Evolutionary conservation across 164 flowering plant species (phyloP), one percentile per base, ranked within the genome.

Genomic region (Dillenia suffruticosa): DNA sequence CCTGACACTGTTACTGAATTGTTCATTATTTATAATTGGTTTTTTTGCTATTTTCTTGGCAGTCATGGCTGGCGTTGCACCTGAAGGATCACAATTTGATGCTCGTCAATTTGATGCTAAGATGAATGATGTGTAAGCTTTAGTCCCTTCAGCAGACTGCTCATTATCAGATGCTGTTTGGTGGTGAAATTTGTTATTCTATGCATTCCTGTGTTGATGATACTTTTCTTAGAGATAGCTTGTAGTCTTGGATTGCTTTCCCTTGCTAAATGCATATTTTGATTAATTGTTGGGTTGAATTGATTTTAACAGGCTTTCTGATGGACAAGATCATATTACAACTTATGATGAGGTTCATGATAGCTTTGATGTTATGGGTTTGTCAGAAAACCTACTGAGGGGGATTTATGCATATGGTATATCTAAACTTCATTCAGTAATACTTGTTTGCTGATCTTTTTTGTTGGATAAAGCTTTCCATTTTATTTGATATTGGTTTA

Each of bases 351-450:
- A 84, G 63, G 85, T 84, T 52, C 65, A 54, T 62, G 87, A 86
- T 1, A 80, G 68, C 58, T 86, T 83, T 68, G 88, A 86, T 75
- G 67, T 76, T 3, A 86, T 86, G 88, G 84, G 80, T 32, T 57
- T 86, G 72, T 72, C 79, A 44, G 87, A 84, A 66, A 82, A 86
- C 63, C 88, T 86, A 69, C 79, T 86, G 51, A 82, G 92, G 59
- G 92, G 92, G 57, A 86, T 86, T 49, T 86, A 82, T 76, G 92
- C 92, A 9, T 86, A 86, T 62, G 92, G 92, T 84, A 77, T 15
- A 46, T 58, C 40, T 17, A 19, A 8, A 26, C 32, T 26, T 26
- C 32, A 26, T 26, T 26, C 32, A 26, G 32, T 9, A 9, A n/a
- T 47, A 0, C 19, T n/a, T 57, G 10, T 8, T 1, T 10, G 22